These are phyloP conservation scores for Setaria viridis DNA, from an alignment of 202 grass and related monocot genomes.

Conservation along the genomic window DNA sequence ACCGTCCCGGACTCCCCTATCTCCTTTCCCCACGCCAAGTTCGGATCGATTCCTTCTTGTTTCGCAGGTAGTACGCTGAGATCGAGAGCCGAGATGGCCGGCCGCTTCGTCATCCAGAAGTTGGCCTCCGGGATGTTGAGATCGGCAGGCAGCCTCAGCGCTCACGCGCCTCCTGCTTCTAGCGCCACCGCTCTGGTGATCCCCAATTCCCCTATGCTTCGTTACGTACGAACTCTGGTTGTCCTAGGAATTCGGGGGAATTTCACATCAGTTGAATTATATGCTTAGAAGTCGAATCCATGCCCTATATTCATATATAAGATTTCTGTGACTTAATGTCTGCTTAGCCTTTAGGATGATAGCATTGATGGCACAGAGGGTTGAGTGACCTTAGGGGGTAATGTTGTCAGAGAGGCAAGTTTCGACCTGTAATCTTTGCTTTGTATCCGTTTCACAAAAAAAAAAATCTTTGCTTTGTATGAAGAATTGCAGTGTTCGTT, in stretches of 20 bases:
- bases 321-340: too few relatives aligned
- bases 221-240: background rate
- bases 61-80: background rate
- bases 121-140: background rate
- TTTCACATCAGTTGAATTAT: too few relatives aligned
- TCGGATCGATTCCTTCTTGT: too few relatives aligned
- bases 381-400: background rate
- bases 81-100: conserved; percentile 9
- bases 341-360: background rate
- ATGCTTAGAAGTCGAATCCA: too few relatives aligned
- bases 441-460: too few relatives aligned
- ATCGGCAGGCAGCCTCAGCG: background rate
- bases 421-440: background rate
- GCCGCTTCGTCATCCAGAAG: background rate
- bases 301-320: too few relatives aligned
- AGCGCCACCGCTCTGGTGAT: background rate
- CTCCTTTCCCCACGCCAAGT: too few relatives aligned
- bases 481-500: background rate
- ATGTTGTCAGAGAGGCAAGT: background rate
- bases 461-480: background rate
- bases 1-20: background rate
- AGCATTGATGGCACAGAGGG: too few relatives aligned
- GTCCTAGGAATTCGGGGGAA: background rate
- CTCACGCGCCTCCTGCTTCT: background rate
- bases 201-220: background rate